These are phyloP conservation scores for Aspergillus sp. DNA, from an alignment of 2,329 filamentous ascomycete genomes.

Conservation along the genomic window DNA sequence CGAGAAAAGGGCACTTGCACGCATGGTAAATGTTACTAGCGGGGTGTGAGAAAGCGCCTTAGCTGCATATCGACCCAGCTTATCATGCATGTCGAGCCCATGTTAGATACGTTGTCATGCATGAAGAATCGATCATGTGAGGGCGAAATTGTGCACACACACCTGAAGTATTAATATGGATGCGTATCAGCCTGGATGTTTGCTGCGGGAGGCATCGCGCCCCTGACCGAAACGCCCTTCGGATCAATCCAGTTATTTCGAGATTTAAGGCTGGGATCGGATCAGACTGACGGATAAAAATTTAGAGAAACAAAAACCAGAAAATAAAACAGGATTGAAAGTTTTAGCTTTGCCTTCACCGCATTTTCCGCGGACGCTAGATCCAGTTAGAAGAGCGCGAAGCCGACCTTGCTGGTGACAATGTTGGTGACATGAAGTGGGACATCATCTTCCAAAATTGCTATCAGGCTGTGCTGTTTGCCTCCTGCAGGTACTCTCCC, in stretches of 20 bases:
- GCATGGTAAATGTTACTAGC: constrained; percentile 2
- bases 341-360: constrained; percentile 17
- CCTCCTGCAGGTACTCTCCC: constrained; percentile 19
- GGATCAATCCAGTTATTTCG: background rate
- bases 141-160: constrained; percentile 11
- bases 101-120: constrained; percentile 29
- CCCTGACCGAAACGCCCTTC: background rate
- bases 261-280: background rate
- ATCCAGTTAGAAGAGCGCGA: constrained; percentile 9
- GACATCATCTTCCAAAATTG: constrained; percentile 6
- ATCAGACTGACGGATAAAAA: background rate
- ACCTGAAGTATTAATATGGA: constrained; percentile 4
- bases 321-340: background rate
- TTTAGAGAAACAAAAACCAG: background rate
- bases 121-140: constrained; percentile 40
- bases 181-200: constrained; percentile 3
- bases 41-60: constrained; percentile 10
- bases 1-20: background rate
- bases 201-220: constrained; percentile 12
- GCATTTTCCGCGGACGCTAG: constrained; percentile 21
- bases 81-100: constrained; percentile 14
- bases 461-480: constrained; percentile 14
- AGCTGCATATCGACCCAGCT: constrained; percentile 8
- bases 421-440: constrained; percentile 9
- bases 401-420: constrained; percentile 8